phyloP scores from a whole-genome alignment of 768 basidiomycete genomes.

The Agaricus sinodeliciosus region DNA sequence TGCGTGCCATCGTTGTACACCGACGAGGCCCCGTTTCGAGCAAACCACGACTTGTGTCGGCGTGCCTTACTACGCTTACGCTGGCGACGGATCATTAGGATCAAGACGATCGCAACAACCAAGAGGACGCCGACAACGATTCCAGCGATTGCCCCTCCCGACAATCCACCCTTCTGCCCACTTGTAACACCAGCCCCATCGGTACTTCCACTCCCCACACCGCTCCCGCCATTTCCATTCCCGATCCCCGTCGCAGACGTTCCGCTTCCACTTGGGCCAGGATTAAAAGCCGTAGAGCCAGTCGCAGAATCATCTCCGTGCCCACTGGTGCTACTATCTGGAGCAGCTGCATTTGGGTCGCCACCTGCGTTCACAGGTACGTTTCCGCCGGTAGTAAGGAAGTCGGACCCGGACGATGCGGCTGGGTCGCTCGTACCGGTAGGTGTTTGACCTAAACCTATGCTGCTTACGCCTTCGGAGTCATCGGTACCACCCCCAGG shows the following conservation, averaged over 20 bases:
- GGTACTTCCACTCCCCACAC: background rate
- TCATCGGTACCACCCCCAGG: no score
- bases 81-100: slow-evolving; percentile 43
- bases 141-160: slow-evolving; percentile 33
- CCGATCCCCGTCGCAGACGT: background rate
- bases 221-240: background rate
- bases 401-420: background rate
- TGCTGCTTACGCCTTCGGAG: background rate
- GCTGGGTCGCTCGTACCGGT: background rate
- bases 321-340: background rate
- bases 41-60: slow-evolving; percentile 40
- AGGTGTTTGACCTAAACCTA: background rate
- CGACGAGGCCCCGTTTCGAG: slow-evolving; percentile 18
- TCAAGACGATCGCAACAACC: slow-evolving; percentile 24
- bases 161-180: slow-evolving; percentile 2
- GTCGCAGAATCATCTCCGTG: background rate
- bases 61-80: slow-evolving; percentile 36
- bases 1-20: slow-evolving; percentile 18
- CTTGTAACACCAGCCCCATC: slow-evolving; percentile 4
- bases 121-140: slow-evolving; percentile 31
- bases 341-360: background rate
- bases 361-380: slow-evolving; percentile 1
- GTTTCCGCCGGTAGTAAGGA: background rate
- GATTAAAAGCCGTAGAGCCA: background rate
- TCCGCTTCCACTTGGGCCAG: slow-evolving; percentile 1